Conservation (phyloP, 768 basidiomycete genomes). For the Pleurotus djamor region DNA sequence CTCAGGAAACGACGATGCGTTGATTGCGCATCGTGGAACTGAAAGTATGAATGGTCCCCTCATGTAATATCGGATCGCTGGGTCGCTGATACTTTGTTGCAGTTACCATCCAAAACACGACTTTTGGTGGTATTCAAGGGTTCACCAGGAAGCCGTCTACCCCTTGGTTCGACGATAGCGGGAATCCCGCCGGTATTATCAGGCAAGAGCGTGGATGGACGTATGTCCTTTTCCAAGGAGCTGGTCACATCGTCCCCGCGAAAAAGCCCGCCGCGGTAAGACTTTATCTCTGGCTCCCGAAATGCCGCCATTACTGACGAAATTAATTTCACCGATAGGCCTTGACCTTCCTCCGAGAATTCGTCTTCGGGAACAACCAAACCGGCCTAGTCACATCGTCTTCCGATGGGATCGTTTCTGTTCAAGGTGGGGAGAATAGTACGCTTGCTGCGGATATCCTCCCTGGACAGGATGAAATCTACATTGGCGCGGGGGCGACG, state of each 20-base stretch:
- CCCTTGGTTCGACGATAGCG: constrained; percentile 59
- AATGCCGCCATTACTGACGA: neutral
- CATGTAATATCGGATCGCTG: too few species aligned
- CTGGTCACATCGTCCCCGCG: constrained; percentile 39
- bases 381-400: constrained; percentile 51
- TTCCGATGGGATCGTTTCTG: constrained; percentile 22
- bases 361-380: constrained; percentile 59
- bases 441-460: constrained; percentile 43
- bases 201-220: constrained; percentile 76
- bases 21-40: constrained; percentile 60
- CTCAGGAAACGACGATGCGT: constrained; percentile 70
- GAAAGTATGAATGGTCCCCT: constrained; percentile 42
- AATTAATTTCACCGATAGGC: constrained; percentile 34
- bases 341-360: constrained; percentile 60
- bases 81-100: constrained; percentile 5
- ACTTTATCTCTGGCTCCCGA: neutral
- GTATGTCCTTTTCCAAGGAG: constrained; percentile 38
- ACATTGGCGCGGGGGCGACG: constrained; percentile 48
- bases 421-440: constrained; percentile 48
- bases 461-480: constrained; percentile 55
- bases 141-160: constrained; percentile 70
- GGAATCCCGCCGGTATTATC: constrained; percentile 63
- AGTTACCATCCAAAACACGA: constrained; percentile 67
- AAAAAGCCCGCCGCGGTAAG: constrained; percentile 35
- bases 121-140: constrained; percentile 75